Base-by-base conservation (phyloP, 164 flowering plant species). In the Chimonanthus praecox region DNA sequence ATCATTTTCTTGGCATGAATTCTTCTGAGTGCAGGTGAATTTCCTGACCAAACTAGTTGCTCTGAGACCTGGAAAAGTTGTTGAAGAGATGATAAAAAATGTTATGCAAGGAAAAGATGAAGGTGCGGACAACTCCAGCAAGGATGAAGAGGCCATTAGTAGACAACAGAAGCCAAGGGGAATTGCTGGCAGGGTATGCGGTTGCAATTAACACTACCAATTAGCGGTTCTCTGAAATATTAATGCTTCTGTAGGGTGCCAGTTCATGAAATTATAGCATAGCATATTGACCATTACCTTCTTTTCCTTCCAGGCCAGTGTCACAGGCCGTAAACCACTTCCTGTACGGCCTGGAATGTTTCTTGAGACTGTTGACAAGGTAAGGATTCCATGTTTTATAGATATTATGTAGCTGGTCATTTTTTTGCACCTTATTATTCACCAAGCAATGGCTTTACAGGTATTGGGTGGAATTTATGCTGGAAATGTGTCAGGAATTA, bases 321-420 rank as follows among this genome's bases (percentile, higher is more conserved):
- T 92, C 11, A 79, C 86, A 2, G 93, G 91, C 63, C 82, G 88
- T 15, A 88, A 80, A 77, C 88, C 97, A 62, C 89, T 79, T 78
- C 99, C 99, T 68, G 99, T 92, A 20, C 96, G 97, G 9, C 99
- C 99, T 58, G 99, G 98, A 77, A 92, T 92, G 96, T 92, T 95
- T 82, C 93, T 95, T 58, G 99, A 91, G 83, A 90, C 99, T 44
- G 94, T 92, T 70, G 76, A 97, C 60, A 95, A 92, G 99, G 98
- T 91, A 68, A 33, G 20, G 46, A 47, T 63, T 13, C 16, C 45
- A 16, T 66, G 44, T 15, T 20, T 20, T 33, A n/a, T 66, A 45
- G 18, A 46, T 48, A 11, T 5, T 43, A 45, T 66, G 10, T 33
- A 43, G 68, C 68, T 16, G 6, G 15, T 11, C 46, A 16, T 3